Base-by-base conservation (phyloP, 1,139 yeast species). In the Candida labiduridarum region DNA sequence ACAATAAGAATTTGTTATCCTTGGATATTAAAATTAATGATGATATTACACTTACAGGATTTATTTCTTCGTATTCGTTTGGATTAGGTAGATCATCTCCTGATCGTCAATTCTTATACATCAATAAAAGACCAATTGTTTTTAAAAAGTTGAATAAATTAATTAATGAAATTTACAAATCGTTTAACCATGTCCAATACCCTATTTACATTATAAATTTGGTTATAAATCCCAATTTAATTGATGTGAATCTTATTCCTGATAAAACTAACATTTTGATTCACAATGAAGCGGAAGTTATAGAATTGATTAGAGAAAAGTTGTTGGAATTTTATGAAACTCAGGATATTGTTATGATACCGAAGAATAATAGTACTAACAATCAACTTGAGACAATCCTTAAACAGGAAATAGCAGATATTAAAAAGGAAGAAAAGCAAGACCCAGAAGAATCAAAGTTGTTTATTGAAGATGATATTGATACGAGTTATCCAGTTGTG, bases 181-280 rank as follows among this genome's bases (percentile, higher is more conserved):
- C 75, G 38, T 89, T 79, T 65, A 92, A 90, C 59, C 79, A 83
- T 57, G 74, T 84, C 4, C 97, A 91, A 61, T 77, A 64, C 49
- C 99, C 99, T 0, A 80, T 83, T n/a, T 75, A 88, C 47, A 71
- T 91, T 1, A 61, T 89, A 2, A 78, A 95, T 64, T 58, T 94
- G 34, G 61, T 63, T 9, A 65, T 90, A 11, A 76, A 79, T 42
- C 75, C 87, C 0, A 61, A 65, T 19, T 70, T 74, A 19, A 66
- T 89, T 35, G 99, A 94, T 68, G 78, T 94, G 16, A 94, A 94
- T 66, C 87, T 95, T 1, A 85, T 96, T 0, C 99, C 99, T 0
- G 97, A 94, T 63, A 94, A 94, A 63, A 73, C 95, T 44, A 80
- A 83, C 2, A 75, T 94, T 2, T 62, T 89, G 57, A 63, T 94